Conservation (phyloP, 352 stramenopile species). For the Phytophthora boehmeriae region DNA sequence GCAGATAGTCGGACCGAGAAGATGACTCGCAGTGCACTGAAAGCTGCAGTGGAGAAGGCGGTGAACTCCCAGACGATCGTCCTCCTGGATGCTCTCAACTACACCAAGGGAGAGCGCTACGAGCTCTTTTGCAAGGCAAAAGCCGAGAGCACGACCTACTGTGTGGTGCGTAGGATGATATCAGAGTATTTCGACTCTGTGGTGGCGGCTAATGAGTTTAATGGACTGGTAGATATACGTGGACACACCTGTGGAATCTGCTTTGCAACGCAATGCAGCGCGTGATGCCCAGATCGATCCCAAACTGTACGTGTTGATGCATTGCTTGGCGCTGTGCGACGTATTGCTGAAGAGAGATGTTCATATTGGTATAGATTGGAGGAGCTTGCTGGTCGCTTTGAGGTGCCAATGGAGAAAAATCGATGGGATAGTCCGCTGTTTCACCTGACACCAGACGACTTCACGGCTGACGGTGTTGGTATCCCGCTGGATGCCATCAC, state of each 20-base stretch:
- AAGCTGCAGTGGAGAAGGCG: slow-evolving; percentile 63
- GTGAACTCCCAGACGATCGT: slow-evolving; percentile 80
- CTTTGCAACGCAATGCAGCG: slow-evolving; percentile 58
- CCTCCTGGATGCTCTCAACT: slow-evolving; percentile 94
- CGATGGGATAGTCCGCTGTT: slow-evolving; percentile 94
- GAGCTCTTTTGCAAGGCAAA: slow-evolving; percentile 95
- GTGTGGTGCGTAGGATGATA: slow-evolving; percentile 52
- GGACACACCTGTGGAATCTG: slow-evolving; percentile 65
- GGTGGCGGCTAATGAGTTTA: not conserved
- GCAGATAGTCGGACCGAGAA: slow-evolving; percentile 71
- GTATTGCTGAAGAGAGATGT: not conserved
- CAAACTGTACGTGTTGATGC: slow-evolving; percentile 41
- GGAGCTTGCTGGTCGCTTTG: slow-evolving; percentile 88
- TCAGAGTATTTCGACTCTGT: not conserved
- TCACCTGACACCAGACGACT: slow-evolving; percentile 55
- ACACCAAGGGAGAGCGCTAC: slow-evolving; percentile 96
- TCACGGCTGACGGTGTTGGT: slow-evolving; percentile 38
- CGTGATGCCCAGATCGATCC: slow-evolving; percentile 46
- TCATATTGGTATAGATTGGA: slow-evolving; percentile 54
- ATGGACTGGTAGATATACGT: slow-evolving; percentile 57
- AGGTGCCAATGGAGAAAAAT: slow-evolving; percentile 92
- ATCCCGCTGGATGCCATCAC: slow-evolving; percentile 57
- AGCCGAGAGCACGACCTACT: slow-evolving; percentile 90
- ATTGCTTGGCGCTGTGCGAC: not conserved
- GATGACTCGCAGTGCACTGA: slow-evolving; percentile 68